Conservation (phyloP, 805 yeast species). For the Hemisphaericaspora nanyangensis region DNA sequence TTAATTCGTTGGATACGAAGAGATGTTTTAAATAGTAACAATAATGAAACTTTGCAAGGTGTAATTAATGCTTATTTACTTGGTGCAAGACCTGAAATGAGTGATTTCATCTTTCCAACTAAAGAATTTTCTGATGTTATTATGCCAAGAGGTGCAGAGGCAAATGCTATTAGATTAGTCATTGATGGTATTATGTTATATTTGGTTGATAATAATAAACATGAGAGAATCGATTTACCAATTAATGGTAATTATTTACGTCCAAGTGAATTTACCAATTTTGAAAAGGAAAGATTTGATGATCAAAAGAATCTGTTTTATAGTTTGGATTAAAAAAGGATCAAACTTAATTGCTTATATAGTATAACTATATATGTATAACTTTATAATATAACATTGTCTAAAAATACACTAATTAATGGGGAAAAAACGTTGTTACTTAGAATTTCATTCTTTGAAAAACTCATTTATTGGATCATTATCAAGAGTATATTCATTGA, state of each 20-base stretch:
- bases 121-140: constrained; percentile 72
- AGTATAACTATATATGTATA: not conserved
- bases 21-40: constrained; percentile 24
- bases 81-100: constrained; percentile 62
- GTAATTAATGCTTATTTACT: constrained; percentile 49
- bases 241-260: constrained; percentile 23
- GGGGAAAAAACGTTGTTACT: too few species aligned
- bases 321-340: constrained; percentile 26
- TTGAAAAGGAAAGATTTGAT: constrained; percentile 32
- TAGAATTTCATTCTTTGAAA: constrained; percentile 16
- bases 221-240: constrained; percentile 11
- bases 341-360: not conserved
- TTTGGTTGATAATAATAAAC: constrained; percentile 12
- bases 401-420: not conserved
- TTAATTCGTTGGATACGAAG: constrained; percentile 71
- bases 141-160: constrained; percentile 66
- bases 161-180: constrained; percentile 52
- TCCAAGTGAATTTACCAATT: constrained; percentile 17
- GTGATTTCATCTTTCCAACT: constrained; percentile 61
- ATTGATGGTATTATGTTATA: constrained; percentile 58
- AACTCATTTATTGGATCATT: constrained; percentile 51
- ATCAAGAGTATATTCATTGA: constrained; percentile 46
- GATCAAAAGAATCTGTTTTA: constrained; percentile 42
- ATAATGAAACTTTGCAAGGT: constrained; percentile 23
- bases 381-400: not conserved